These are phyloP conservation scores for Draba incana DNA, from an alignment of 345 rosid genomes.

Conservation along the genomic window DNA sequence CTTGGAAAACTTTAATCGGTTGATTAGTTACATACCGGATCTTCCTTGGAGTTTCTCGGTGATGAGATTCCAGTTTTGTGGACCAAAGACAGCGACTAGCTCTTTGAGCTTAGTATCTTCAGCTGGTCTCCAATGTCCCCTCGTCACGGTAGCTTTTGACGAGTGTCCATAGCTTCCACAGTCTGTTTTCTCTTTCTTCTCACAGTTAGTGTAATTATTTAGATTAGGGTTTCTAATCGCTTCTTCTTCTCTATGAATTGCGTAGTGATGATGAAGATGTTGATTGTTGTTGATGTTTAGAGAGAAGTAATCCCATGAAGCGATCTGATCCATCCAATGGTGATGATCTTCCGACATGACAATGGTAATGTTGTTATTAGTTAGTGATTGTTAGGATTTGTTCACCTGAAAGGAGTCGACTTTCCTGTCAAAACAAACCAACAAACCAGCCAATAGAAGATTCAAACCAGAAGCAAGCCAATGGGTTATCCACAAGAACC, in stretches of 20 bases:
- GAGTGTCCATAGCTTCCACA: conserved; percentile 22
- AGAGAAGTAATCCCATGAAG: conserved; percentile 34
- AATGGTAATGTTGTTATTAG: conserved; percentile 24
- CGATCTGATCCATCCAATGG: conserved; percentile 34
- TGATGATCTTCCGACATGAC: conserved; percentile 35
- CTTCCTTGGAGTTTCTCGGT: conserved; percentile 87
- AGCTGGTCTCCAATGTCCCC: conserved; percentile 96
- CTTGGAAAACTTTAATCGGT: not conserved
- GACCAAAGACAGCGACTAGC: conserved; percentile 75
- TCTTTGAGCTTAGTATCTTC: conserved; percentile 87
- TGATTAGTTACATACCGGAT: conserved; percentile 57
- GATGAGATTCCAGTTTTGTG: conserved; percentile 95
- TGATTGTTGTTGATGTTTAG: conserved; percentile 17
- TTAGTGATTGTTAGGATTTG: too few relatives aligned
- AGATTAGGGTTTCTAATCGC: conserved; percentile 23
- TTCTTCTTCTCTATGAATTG: conserved; percentile 31
- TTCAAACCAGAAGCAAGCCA: too few relatives aligned
- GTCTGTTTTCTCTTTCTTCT: conserved; percentile 25
- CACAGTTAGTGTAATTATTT: not conserved
- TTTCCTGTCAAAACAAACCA: too few relatives aligned
- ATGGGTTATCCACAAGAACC: too few relatives aligned
- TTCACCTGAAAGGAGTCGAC: too few relatives aligned
- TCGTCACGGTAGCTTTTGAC: conserved; percentile 41
- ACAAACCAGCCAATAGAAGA: too few relatives aligned
- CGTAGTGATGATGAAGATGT: conserved; percentile 10